Evolutionary conservation across 805 yeast species (phyloP), one percentile per base, ranked within the genome.

Genomic region (Pichia sporocuriosa): DNA sequence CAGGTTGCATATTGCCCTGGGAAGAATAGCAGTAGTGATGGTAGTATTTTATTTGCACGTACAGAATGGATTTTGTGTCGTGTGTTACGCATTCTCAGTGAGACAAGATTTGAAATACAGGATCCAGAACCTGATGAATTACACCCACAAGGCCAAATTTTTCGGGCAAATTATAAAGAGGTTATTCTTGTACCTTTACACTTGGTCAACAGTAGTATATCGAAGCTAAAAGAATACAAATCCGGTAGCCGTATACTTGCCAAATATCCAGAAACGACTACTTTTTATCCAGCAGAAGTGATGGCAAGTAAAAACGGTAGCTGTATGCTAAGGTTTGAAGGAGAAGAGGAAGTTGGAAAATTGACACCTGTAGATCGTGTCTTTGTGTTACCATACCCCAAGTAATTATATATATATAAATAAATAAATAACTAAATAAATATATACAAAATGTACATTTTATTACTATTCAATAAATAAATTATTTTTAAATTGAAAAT

Each of bases 61-160:
- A 75, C 75, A 12, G 97, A 90, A 57, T 93, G 98, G 98, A 87
- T 93, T 52, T 96, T 86, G 59, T 93, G 98, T 65, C 87, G 84
- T 55, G 95, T 93, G 13, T 74, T 81, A 22, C 79, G 76, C 50
- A 78, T 90, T 3, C 62, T 56, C 12, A 52, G 45, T 26, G 58
- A 60, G 16, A 41, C 50, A 6, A 71, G 76, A 44, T 88, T 81
- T 58, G 97, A 93, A 62, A 89, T 93, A n/a, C 77, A 86, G 52
- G 98, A 93, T 60, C 96, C 97, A 0, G 98, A 93, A 55, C 97
- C 98, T 0, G 98, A 93, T 56, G 97, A 90, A 54, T 74, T 79
- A 51, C 85, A 84, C 48, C 86, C 89, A 43, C 84, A 89, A 4
- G 96, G 96, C 2, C 90, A 82, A 53, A 69, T 84, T 1, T 93